Evolutionary conservation across 257 asterid genomes (phyloP).

Genomic region (Marsdenia floribunda): DNA sequence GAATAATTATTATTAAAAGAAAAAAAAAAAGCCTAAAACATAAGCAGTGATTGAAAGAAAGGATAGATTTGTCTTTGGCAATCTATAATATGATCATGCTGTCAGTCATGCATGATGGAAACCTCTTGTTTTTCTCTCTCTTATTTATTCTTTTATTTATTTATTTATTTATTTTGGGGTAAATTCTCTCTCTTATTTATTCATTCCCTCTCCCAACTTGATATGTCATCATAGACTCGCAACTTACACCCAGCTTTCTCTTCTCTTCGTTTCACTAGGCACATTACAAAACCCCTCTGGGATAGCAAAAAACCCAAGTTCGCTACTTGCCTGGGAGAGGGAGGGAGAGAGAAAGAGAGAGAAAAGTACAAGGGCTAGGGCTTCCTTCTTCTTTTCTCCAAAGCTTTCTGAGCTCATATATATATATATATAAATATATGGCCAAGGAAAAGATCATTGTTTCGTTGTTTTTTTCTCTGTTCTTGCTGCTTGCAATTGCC

Average conservation of each 20-base stretch:
- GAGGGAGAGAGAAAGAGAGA: too few relatives aligned
- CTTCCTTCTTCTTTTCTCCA: background rate
- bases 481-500: background rate
- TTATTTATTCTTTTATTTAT: too few relatives aligned
- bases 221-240: background rate
- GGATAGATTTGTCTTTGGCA: constrained; percentile 1
- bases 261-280: background rate
- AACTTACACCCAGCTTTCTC: background rate
- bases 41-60: background rate
- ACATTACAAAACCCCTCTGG: constrained; percentile 11
- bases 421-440: constrained; percentile 2
- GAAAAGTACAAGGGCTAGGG: background rate
- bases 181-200: constrained; percentile 22
- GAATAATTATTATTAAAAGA: too few relatives aligned
- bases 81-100: background rate
- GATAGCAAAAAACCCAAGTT: constrained; percentile 1
- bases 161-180: too few relatives aligned
- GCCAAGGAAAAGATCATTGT: constrained; percentile 2
- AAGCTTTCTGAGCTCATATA: background rate
- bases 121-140: constrained; percentile 2
- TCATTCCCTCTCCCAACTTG: background rate
- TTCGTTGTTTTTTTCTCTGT: constrained; percentile 12
- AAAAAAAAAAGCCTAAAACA: too few relatives aligned
- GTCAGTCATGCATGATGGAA: constrained; percentile 14
- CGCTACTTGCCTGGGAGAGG: background rate